Evolutionary conservation across 768 basidiomycete species (phyloP).

Genomic region (Pleurotus cornucopiae): DNA sequence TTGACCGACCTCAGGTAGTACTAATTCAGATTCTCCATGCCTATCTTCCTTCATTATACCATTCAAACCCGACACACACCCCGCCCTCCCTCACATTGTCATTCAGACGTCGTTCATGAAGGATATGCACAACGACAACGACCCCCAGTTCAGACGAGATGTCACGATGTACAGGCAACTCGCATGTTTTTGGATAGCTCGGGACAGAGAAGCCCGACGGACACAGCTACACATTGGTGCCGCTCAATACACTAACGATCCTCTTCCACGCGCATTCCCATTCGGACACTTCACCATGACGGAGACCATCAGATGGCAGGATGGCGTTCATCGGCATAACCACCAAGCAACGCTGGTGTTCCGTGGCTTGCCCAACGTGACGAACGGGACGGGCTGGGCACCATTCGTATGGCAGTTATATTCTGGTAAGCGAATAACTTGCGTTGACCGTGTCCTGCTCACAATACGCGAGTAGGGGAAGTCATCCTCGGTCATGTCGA

Average conservation of each 20-base stretch:
- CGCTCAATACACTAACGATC: not conserved
- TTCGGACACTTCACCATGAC: not conserved
- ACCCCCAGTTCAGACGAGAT: not conserved
- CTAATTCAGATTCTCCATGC: not conserved
- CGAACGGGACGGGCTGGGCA: not conserved
- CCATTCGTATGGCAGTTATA: slow-evolving; percentile 3
- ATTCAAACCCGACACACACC: not conserved
- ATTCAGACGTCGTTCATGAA: not conserved
- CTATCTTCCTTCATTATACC: not conserved
- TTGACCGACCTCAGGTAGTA: not conserved
- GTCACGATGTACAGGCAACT: not conserved
- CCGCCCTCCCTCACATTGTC: not conserved
- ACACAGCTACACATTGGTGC: not conserved
- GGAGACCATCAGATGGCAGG: slow-evolving; percentile 1
- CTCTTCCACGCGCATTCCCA: not conserved
- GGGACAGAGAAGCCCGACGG: not conserved
- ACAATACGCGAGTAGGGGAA: not conserved
- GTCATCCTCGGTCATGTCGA: slow-evolving; percentile 2
- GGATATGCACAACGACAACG: slow-evolving; percentile 3
- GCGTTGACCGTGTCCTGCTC: not conserved
- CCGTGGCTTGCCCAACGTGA: slow-evolving; percentile 1
- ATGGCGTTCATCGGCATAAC: not conserved
- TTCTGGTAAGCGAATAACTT: not conserved
- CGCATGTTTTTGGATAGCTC: not conserved
- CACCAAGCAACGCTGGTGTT: not conserved